Evolutionary conservation across 2,329 filamentous ascomycete genomes (phyloP).

Genomic region (Arthrobotrys iridis): DNA sequence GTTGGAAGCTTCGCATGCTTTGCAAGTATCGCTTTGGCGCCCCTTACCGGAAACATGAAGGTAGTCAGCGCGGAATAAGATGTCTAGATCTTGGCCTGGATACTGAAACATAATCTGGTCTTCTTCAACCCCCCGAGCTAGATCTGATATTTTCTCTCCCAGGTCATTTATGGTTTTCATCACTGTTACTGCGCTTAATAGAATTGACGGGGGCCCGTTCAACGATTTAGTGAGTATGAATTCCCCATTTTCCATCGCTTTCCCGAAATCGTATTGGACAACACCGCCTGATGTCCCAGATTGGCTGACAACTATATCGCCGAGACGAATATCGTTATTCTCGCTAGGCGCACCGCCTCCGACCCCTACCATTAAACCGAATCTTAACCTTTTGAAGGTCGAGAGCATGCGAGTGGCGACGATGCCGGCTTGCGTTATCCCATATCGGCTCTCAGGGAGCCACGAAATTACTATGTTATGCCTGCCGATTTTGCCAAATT

Average conservation of each 20-base stretch:
- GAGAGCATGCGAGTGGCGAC: background rate
- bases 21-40: background rate
- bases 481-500: background rate
- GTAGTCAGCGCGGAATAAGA: background rate
- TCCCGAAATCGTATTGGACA: slow-evolving; percentile 12
- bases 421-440: background rate
- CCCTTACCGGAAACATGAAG: background rate
- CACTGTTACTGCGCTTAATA: background rate
- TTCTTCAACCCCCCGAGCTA: background rate
- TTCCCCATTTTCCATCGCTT: background rate
- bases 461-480: background rate
- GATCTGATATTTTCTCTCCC: background rate
- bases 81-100: background rate
- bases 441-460: background rate
- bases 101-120: background rate
- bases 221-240: background rate
- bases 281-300: background rate
- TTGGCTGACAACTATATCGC: slow-evolving; percentile 27
- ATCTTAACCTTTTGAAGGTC: background rate
- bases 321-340: slow-evolving; percentile 4
- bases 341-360: background rate
- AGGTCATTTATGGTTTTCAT: background rate
- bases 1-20: background rate
- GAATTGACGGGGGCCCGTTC: background rate
- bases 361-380: background rate